Evolutionary conservation across 257 asterid genomes (phyloP).

Genomic region (Fraxinus excelsior): DNA sequence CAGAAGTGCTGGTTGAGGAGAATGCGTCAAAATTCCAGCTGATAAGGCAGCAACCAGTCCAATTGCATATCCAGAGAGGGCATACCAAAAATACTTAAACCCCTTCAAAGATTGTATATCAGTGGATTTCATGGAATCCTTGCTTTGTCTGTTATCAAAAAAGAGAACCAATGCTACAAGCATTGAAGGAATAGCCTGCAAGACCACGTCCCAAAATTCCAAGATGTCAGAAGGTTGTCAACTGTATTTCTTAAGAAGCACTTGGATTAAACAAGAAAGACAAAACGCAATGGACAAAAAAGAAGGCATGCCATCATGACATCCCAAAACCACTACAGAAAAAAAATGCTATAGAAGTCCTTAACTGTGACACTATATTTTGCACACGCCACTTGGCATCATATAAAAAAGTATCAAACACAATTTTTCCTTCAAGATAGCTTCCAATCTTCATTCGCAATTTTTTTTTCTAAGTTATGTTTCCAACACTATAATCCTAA

Average conservation of each 20-base stretch:
- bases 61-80: constrained; percentile 76
- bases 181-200: constrained; percentile 99
- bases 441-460: neutral
- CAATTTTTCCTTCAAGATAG: neutral
- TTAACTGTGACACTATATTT: neutral
- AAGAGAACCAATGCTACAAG: constrained; percentile 89
- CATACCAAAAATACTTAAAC: constrained; percentile 70
- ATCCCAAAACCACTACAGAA: neutral
- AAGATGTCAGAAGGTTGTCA: constrained; percentile 21
- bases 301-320: neutral
- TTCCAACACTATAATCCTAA: neutral
- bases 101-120: constrained; percentile 58
- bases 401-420: neutral
- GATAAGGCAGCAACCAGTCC: constrained; percentile 86
- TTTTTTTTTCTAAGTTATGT: neutral
- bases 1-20: constrained; percentile 95
- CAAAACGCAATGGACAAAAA: neutral
- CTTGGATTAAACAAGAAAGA: neutral
- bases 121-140: constrained; percentile 38
- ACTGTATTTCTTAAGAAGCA: constrained; percentile 11
- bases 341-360: neutral
- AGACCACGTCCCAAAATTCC: constrained; percentile 23
- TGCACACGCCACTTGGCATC: neutral
- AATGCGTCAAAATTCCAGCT: constrained; percentile 86
- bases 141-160: constrained; percentile 74